These are phyloP conservation scores for Talaromyces sp. DNA, from an alignment of 2,329 filamentous ascomycete species.

Conservation along the genomic window DNA sequence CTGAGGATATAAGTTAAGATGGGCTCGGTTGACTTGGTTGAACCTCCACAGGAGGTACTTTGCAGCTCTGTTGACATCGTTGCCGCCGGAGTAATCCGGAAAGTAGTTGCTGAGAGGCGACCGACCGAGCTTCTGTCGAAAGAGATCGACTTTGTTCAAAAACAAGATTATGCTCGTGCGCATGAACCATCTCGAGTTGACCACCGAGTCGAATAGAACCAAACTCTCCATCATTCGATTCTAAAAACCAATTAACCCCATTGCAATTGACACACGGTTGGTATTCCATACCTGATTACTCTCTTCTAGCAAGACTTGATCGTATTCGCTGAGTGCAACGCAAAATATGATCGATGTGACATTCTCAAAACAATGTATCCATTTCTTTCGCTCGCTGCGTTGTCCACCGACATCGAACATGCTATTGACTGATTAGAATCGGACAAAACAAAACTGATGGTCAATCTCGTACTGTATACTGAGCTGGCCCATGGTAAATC, in stretches of 20 bases:
- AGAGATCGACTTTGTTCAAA: conserved; percentile 97
- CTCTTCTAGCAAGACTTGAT: conserved; percentile 93
- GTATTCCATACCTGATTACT: conserved; percentile 75
- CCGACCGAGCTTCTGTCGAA: conserved; percentile 86
- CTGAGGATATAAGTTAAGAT: conserved; percentile 97
- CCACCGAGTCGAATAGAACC: conserved; percentile 93
- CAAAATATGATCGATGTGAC: conserved; percentile 99
- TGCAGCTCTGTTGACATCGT: conserved; percentile 95
- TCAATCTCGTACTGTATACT: conserved; percentile 87
- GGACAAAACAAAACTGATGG: conserved; percentile 10
- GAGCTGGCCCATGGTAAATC: conserved; percentile 96
- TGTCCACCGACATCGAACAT: conserved; percentile 99
- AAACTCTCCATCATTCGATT: conserved; percentile 99
- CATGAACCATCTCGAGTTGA: conserved; percentile 99
- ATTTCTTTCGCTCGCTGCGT: conserved; percentile 96
- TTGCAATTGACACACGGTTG: not conserved
- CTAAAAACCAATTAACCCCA: conserved; percentile 46
- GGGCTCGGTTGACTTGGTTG: conserved; percentile 95
- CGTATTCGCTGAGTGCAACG: conserved; percentile 95
- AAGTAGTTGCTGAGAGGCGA: conserved; percentile 94
- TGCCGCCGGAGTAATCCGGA: conserved; percentile 93
- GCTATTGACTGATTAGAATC: conserved; percentile 49
- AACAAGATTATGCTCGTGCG: conserved; percentile 97
- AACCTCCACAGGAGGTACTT: conserved; percentile 98
- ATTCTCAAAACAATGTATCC: conserved; percentile 99